These are phyloP conservation scores for Tolypocladium tundrense DNA, from an alignment of 2,329 filamentous ascomycete species.

Conservation along the genomic window DNA sequence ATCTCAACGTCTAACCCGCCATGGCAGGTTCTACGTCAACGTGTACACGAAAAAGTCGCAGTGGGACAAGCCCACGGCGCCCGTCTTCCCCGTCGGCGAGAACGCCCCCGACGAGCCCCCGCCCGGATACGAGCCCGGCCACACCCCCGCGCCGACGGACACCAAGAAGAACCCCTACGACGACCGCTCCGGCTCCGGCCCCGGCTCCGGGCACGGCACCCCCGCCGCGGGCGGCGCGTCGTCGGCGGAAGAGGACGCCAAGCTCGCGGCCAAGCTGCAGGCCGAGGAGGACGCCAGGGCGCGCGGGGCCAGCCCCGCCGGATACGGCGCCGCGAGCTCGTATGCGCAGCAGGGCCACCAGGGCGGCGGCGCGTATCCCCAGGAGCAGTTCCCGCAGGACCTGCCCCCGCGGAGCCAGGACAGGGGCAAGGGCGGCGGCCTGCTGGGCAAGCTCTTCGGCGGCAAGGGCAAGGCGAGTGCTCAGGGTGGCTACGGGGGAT, in stretches of 20 bases:
- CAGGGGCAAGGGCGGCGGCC: slow-evolving; percentile 28
- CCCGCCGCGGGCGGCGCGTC: slow-evolving; percentile 21
- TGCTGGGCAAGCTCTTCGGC: slow-evolving; percentile 41
- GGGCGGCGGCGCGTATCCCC: slow-evolving; percentile 13
- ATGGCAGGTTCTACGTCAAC: slow-evolving; percentile 77
- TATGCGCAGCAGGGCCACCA: slow-evolving; percentile 13
- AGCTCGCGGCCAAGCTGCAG: slow-evolving; percentile 66
- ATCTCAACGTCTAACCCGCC: not conserved
- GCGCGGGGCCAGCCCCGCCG: slow-evolving; percentile 16
- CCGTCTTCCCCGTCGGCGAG: slow-evolving; percentile 43
- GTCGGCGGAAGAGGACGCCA: slow-evolving; percentile 55
- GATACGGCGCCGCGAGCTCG: slow-evolving; percentile 17
- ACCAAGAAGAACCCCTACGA: slow-evolving; percentile 66
- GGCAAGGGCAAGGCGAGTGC: slow-evolving; percentile 24
- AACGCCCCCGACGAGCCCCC: slow-evolving; percentile 49
- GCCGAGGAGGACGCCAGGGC: slow-evolving; percentile 68
- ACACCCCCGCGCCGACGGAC: slow-evolving; percentile 30
- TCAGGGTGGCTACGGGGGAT: slow-evolving; percentile 14
- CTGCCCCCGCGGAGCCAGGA: slow-evolving; percentile 29
- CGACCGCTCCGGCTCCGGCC: slow-evolving; percentile 19
- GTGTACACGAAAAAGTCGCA: slow-evolving; percentile 78
- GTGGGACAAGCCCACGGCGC: slow-evolving; percentile 74
- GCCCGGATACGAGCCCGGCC: slow-evolving; percentile 50
- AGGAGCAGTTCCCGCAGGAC: slow-evolving; percentile 22
- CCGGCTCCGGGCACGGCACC: slow-evolving; percentile 7